A percentile compares a stretch with the other conserved stretches of the same genome.
phyloP scores from a whole-genome alignment of 225 moss, liverwort and hornwort genomes.

The Lunularia cruciata region DNA sequence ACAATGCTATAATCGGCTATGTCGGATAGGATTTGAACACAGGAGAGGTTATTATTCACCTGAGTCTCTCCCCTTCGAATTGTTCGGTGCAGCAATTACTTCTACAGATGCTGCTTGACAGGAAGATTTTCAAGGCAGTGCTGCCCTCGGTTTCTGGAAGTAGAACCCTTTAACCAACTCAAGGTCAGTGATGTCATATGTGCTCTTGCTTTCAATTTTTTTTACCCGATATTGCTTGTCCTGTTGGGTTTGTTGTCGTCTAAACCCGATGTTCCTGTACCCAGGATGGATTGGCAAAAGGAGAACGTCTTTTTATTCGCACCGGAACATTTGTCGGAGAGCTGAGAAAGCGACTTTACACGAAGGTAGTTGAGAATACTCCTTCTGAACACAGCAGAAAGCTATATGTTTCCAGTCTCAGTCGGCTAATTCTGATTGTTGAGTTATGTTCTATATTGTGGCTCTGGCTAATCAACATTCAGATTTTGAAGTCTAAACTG shows the following conservation, averaged over 20 bases:
- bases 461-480: too few species aligned
- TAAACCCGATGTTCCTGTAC: not conserved
- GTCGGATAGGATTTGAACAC: too few species aligned
- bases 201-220: not conserved
- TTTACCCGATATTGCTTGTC: not conserved
- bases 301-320: slow-evolving; percentile 85
- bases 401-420: too few species aligned
- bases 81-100: slow-evolving; percentile 95
- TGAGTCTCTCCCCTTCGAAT: too few species aligned
- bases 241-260: too few species aligned
- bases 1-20: too few species aligned
- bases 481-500: too few species aligned
- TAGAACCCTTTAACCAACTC: slow-evolving; percentile 58
- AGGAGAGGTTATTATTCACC: too few species aligned
- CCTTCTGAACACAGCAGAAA: too few species aligned
- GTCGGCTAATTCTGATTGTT: too few species aligned
- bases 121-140: slow-evolving; percentile 88
- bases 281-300: slow-evolving; percentile 67
- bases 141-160: slow-evolving; percentile 94
- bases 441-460: too few species aligned
- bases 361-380: slow-evolving; percentile 63
- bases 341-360: slow-evolving; percentile 72
- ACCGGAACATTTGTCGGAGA: slow-evolving; percentile 94
- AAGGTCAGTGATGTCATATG: slow-evolving; percentile 48
- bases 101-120: slow-evolving; percentile 95